Evolutionary conservation across 495 filamentous ascomycete genomes (phyloP), one percentile per base, ranked within the genome.

Genomic region (Penicillium simplicissimum): DNA sequence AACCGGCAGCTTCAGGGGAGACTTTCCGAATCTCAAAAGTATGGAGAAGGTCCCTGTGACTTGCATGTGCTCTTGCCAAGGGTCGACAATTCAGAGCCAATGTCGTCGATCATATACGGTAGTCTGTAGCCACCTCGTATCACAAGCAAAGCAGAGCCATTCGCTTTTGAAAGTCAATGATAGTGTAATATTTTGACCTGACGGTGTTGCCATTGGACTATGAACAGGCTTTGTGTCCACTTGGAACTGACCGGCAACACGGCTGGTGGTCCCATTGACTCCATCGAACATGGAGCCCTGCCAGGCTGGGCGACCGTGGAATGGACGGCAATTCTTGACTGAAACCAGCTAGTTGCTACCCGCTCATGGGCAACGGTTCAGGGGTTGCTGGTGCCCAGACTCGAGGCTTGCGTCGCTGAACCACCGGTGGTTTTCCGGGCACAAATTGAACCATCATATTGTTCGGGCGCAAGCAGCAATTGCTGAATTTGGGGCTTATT

Each of bases 171-270:
- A 7, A 64, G 57, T 55, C 45, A 61, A 34, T 52, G 64, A 62
- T 61, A 61, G 59, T 57, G 58, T 57, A 55, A 33, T 31, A 58
- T 55, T 52, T 11, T 23, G 51, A 38, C 45, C 8, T 61, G 38
- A 51, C 47, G 52, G 56, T 34, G 28, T 23, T 49, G 4, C 52
- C 14, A 67, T 60, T 67, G 67, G 67, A 19, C 31, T 55, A 0
- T 43, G 19, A 47, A 60, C 55, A 65, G 64, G 67, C 60, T 67
- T 64, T 38, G 31, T 35, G 38, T 52, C 61, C 59, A 60, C 33
- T 13, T 11, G 6, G 5, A 49, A 49, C 45, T 15, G 45, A 15
- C 45, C 45, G 23, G 45, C 21, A 49, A 49, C 45, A 49, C 23
- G 23, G 45, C 45, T 49, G 45, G 14, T 49, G 21, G 42, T n/a